phyloP scores from a whole-genome alignment of 306 rosid genomes.

The Leucaena leucocephala region DNA sequence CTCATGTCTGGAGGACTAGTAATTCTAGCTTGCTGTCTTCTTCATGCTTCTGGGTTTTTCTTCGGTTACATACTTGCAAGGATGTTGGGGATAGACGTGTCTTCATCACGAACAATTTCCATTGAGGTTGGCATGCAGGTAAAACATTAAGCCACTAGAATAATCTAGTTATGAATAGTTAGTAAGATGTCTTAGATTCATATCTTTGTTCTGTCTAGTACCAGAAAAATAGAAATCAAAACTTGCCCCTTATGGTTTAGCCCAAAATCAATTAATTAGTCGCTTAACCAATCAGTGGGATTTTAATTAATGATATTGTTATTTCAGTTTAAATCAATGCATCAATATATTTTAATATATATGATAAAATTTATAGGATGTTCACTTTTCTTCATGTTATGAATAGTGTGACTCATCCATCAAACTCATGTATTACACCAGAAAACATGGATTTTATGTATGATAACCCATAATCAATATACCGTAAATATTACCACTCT shows the following conservation, averaged over 20 bases:
- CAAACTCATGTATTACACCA: neutral
- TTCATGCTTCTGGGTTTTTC: constrained; percentile 79
- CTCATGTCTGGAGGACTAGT: constrained; percentile 72
- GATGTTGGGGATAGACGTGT: constrained; percentile 58
- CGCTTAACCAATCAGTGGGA: neutral
- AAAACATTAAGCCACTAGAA: neutral
- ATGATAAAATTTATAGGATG: neutral
- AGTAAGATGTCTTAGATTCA: neutral
- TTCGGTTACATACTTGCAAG: constrained; percentile 70
- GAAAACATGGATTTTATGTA: neutral
- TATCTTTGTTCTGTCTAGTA: neutral
- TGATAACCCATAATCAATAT: neutral
- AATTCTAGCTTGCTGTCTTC: constrained; percentile 59
- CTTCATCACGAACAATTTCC: constrained; percentile 81
- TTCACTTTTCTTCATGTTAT: neutral
- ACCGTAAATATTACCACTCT: neutral
- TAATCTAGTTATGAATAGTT: neutral
- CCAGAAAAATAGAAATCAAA: neutral
- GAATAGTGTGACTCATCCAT: neutral
- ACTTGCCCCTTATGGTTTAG: neutral
- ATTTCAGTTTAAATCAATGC: neutral
- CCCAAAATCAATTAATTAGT: neutral
- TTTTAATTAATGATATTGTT: neutral
- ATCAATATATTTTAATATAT: neutral
- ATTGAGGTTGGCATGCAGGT: constrained; percentile 97